Conservation (phyloP, 176 grass and related monocot species). For the Echinochloa phyllopogon region DNA sequence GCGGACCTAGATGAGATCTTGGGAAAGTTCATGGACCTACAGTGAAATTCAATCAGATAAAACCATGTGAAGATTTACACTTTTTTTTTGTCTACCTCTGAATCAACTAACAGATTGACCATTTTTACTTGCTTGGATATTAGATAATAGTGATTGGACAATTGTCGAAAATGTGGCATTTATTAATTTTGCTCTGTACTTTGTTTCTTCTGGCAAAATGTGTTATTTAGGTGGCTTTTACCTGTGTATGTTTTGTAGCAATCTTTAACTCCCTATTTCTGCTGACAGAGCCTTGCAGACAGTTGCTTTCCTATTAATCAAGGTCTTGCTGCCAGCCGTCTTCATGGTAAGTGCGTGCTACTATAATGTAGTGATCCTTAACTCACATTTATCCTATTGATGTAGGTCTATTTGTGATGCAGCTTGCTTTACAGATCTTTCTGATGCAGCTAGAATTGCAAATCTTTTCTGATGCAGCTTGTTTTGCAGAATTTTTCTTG, state of each 20-base stretch:
- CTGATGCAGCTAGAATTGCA: slow-evolving; percentile 21
- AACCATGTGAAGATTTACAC: not conserved
- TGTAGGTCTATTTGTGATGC: slow-evolving; percentile 37
- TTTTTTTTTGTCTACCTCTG: not conserved
- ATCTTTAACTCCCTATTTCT: slow-evolving; percentile 34
- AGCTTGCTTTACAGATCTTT: slow-evolving; percentile 66
- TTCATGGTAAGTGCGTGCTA: slow-evolving; percentile 73
- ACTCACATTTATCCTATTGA: slow-evolving; percentile 9
- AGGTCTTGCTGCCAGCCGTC: slow-evolving; percentile 69
- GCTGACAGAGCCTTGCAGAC: slow-evolving; percentile 81
- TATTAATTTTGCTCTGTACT: not conserved
- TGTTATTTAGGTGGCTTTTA: slow-evolving; percentile 28
- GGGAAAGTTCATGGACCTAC: no score
- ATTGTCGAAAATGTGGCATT: slow-evolving; percentile 16
- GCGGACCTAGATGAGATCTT: no score
- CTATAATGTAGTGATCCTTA: slow-evolving; percentile 28
- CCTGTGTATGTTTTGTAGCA: not conserved
- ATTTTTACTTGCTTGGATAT: not conserved
- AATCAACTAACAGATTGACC: not conserved
- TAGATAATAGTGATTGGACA: not conserved
- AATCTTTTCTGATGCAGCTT: slow-evolving; percentile 46
- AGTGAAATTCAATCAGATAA: no score
- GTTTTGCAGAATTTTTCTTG: slow-evolving; percentile 91
- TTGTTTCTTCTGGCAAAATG: slow-evolving; percentile 30
- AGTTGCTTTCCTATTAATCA: slow-evolving; percentile 95